Evolutionary conservation across 1,139 yeast genomes (phyloP), one percentile per base, ranked within the genome.

Genomic region (Candida sojae): DNA sequence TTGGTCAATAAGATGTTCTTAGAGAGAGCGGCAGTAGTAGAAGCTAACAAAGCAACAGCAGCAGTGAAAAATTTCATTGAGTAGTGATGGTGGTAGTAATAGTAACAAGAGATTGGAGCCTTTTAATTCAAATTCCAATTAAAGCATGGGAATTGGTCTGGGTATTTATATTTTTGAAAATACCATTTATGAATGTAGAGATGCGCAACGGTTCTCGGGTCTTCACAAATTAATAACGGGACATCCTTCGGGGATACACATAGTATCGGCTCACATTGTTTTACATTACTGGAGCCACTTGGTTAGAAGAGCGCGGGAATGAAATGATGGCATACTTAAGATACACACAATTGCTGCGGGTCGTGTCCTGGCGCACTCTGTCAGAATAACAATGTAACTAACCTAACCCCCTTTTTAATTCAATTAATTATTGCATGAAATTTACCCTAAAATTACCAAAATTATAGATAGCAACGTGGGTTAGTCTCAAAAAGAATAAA

Each of bases 1-100:
- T 82, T 81, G 55, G 85, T 74, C 52, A 82, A 68, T 49, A 82
- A 64, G 57, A 82, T 80, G 65, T 75, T 80, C 62, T 80, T 74
- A 48, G 71, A 67, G 7, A 60, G 38, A 41, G 55, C 55, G 45
- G 53, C 47, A 35, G 63, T 44, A 31, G 58, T 48, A 9, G 44
- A 26, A n/a, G 36, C 30, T 12, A 42, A 42, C 12, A 42, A 34
- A 34, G 26, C 33, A 12, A 34, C 26, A 31, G 44, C 29, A 7
- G 51, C n/a, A 21, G 53, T 39, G 33, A 46, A 31, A 17, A 42
- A 42, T 13, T 42, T 35, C 44, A 42, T 42, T 35, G 21, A 17
- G 21, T 17, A 3, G 21, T 17, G 3, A 3, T 17, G 21, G 21
- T 17, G 21, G 21, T 17, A 3, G 21, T 17, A 3, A 3, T 17